Percentiles rank a stretch among this genome's conserved stretches.
Conservation (phyloP, 768 basidiomycete genomes). For the Leccinum rimulosum region DNA sequence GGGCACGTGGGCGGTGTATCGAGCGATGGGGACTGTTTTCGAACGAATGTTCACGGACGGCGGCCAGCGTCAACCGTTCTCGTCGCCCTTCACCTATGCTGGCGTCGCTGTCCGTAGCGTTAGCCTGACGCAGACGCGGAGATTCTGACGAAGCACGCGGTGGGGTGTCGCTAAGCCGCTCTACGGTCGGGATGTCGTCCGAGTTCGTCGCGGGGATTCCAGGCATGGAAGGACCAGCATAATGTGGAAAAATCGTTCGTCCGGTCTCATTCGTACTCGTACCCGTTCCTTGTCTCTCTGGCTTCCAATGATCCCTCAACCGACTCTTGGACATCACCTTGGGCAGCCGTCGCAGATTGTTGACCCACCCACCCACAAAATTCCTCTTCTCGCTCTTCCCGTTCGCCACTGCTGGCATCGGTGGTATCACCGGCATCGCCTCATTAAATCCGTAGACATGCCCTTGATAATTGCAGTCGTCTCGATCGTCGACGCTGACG, state of each 20-base stretch:
- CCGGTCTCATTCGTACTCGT: constrained; percentile 10
- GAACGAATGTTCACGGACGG: constrained; percentile 24
- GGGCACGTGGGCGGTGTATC: constrained; percentile 10
- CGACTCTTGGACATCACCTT: constrained; percentile 34
- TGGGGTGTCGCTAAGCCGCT: constrained; percentile 24
- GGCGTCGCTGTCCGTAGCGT: constrained; percentile 18
- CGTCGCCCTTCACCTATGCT: constrained; percentile 23
- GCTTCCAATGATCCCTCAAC: constrained; percentile 25
- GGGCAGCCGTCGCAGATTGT: constrained; percentile 29
- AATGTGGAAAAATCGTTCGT: constrained; percentile 19
- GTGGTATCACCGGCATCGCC: constrained; percentile 5
- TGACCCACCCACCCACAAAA: constrained; percentile 32
- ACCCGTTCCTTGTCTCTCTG: constrained; percentile 19
- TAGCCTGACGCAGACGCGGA: constrained; percentile 15
- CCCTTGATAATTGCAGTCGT: constrained; percentile 16
- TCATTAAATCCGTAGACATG: constrained; percentile 28
- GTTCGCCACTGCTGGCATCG: constrained; percentile 15
- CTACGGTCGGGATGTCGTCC: constrained; percentile 30
- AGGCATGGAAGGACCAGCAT: constrained; percentile 18
- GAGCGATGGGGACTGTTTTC: constrained; percentile 16
- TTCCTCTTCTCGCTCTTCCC: constrained; percentile 33
- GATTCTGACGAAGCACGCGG: constrained; percentile 26
- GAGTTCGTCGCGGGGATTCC: constrained; percentile 24
- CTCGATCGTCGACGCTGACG: constrained; percentile 25
- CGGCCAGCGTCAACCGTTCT: constrained; percentile 25